Conservation (phyloP, 73 alveolate species). For the Durusdinium trenchii region DNA sequence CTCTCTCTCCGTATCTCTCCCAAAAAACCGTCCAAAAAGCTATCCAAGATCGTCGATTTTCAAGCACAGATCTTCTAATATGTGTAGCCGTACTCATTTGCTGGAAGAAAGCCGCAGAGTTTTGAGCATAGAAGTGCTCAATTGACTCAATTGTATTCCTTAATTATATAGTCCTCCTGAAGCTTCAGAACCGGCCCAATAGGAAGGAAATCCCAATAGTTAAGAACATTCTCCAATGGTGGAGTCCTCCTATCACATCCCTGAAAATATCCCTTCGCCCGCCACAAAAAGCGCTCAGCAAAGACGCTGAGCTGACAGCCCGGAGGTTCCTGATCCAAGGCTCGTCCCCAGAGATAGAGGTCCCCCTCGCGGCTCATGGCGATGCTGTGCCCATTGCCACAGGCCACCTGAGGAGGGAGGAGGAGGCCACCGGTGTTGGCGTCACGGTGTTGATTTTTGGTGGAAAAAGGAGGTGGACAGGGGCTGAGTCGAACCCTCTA, state of each 20-base stretch:
- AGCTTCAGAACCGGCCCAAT: neutral
- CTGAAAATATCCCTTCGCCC: neutral
- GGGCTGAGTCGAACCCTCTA: too few species aligned
- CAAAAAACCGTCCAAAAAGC: too few species aligned
- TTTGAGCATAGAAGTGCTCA: too few species aligned
- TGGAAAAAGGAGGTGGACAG: too few species aligned
- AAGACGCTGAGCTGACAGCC: too few species aligned
- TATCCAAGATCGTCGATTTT: too few species aligned
- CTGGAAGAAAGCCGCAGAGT: too few species aligned
- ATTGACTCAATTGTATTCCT: too few species aligned
- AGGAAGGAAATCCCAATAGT: neutral
- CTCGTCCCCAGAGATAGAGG: constrained; percentile 68
- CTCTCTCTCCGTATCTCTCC: too few species aligned
- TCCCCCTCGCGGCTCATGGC: constrained; percentile 75
- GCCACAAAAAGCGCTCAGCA: neutral
- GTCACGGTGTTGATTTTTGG: neutral
- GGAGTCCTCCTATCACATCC: neutral
- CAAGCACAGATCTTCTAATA: too few species aligned
- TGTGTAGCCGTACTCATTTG: too few species aligned
- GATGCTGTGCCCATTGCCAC: constrained; percentile 81
- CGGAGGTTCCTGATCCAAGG: constrained; percentile 25
- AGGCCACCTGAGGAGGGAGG: constrained; percentile 40
- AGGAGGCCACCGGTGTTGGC: neutral
- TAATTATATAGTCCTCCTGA: too few species aligned
- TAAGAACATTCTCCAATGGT: neutral